Base-by-base conservation (phyloP, 345 rosid species). In the Populus pruinosa region DNA sequence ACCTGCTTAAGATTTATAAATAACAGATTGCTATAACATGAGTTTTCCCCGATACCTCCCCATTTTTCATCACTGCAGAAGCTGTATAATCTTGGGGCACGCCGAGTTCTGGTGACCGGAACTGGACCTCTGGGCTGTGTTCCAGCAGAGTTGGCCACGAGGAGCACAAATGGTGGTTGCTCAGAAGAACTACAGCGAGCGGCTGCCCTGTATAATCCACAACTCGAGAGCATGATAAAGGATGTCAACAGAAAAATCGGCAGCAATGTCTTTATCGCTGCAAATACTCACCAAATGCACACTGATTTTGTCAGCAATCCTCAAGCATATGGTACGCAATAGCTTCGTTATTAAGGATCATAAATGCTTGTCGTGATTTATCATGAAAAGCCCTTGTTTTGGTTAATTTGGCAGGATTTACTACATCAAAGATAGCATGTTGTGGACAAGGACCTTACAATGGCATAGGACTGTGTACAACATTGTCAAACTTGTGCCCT, bases 81-180 rank as follows among this genome's bases (percentile, higher is more conserved):
- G 70, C 71, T 89, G 74, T 65, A 89, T 59, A 55, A 77, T 5
- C 62, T 85, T 1, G 90, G 91, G 61, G 89, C 84, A 0, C n/a
- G 85, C 8, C 78, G 90, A 77, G 83, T 89, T 33, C 70, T 89
- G 1, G 90, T 87, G 79, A 87, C 91, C 0, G 91, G 91, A 1
- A 85, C 91, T 0, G 90, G 91, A 25, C 89, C 90, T 2, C 2
- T 87, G 75, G 91, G 91, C 0, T 85, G 91, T 25, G 90, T 76
- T 50, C 91, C 91, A 0, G 87, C 90, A 1, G 91, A 89, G 72
- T 35, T 85, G 62, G 91, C 91, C 0, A 36, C 6, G 82, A 56
- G 88, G 55, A 36, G 83, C 47, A 41, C 79, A 36, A 59, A 84
- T 11, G 89, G 88, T 6, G 76, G 73, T n/a, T 87, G 91, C 80